Evolutionary conservation across 768 basidiomycete species (phyloP).

Genomic region (Mrakia blollopis): DNA sequence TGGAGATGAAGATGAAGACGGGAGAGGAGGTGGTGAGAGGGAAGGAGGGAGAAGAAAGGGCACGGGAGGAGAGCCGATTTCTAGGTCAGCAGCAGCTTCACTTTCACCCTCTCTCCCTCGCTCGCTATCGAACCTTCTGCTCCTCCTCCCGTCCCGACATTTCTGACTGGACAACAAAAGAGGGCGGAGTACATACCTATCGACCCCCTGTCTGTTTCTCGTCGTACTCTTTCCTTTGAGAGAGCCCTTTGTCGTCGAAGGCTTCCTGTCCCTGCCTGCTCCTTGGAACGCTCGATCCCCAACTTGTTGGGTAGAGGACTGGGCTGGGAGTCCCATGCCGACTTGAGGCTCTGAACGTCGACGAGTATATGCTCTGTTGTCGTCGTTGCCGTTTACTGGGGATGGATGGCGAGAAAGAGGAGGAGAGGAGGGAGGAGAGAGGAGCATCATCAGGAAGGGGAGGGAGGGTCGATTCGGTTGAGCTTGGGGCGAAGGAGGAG

Average conservation of each 20-base stretch:
- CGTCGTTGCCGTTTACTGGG: neutral
- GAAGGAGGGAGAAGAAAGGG: neutral
- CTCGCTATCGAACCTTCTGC: neutral
- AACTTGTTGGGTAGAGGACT: neutral
- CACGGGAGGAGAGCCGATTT: neutral
- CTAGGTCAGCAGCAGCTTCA: neutral
- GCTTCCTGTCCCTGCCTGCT: neutral
- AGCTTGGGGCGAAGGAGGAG: too few species aligned
- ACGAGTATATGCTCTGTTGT: neutral
- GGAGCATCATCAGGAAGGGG: neutral
- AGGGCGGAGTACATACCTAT: neutral
- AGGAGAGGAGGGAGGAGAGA: neutral
- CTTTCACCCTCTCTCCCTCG: neutral
- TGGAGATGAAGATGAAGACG: neutral
- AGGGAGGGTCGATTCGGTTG: too few species aligned
- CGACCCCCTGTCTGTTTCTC: neutral
- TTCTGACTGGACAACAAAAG: neutral
- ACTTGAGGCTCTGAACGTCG: neutral
- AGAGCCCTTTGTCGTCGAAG: neutral
- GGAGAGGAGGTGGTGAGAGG: neutral
- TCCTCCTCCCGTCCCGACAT: neutral
- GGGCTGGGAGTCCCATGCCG: neutral
- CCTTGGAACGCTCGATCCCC: neutral
- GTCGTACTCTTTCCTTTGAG: conserved; percentile 2
- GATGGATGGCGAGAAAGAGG: neutral